phyloP scores from a whole-genome alignment of 768 basidiomycete species.

The Boletus rubropictus region DNA sequence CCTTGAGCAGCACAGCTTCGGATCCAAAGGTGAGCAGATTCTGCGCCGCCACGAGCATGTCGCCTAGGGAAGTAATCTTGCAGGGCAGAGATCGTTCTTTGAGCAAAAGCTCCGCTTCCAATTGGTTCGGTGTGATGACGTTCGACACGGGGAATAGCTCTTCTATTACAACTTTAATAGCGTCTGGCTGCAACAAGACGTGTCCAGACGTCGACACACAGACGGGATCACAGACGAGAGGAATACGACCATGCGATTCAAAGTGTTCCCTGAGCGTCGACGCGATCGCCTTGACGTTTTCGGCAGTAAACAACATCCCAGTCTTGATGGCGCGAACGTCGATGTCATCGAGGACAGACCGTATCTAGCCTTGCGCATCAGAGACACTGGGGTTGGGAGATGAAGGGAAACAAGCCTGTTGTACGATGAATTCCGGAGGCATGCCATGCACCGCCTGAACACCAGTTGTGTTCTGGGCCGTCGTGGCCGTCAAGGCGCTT shows the following conservation, averaged over 20 bases:
- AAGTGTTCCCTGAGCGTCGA: constrained; percentile 43
- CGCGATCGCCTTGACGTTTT: constrained; percentile 48
- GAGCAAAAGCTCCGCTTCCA: constrained; percentile 71
- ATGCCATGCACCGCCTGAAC: constrained; percentile 69
- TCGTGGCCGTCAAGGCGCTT: constrained; percentile 78
- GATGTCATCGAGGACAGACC: constrained; percentile 67
- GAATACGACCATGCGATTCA: constrained; percentile 31
- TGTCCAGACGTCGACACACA: constrained; percentile 90
- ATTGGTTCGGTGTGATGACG: constrained; percentile 80
- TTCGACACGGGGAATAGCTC: constrained; percentile 68
- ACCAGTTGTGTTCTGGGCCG: constrained; percentile 84
- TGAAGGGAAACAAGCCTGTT: constrained; percentile 51
- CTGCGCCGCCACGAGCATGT: constrained; percentile 56
- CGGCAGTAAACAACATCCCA: constrained; percentile 76
- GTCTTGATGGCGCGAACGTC: constrained; percentile 74
- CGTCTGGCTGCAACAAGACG: constrained; percentile 61
- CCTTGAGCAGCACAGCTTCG: constrained; percentile 71
- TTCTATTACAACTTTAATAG: constrained; percentile 50
- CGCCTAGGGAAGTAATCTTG: constrained; percentile 42
- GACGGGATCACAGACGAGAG: constrained; percentile 75
- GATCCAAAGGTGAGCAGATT: constrained; percentile 45
- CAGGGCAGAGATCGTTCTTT: constrained; percentile 28
- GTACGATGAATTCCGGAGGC: constrained; percentile 62
- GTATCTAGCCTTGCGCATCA: constrained; percentile 43
- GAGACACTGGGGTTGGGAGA: neutral